Conservation (phyloP, 2,329 filamentous ascomycete species). For the Arthrobotrys musiformis region DNA sequence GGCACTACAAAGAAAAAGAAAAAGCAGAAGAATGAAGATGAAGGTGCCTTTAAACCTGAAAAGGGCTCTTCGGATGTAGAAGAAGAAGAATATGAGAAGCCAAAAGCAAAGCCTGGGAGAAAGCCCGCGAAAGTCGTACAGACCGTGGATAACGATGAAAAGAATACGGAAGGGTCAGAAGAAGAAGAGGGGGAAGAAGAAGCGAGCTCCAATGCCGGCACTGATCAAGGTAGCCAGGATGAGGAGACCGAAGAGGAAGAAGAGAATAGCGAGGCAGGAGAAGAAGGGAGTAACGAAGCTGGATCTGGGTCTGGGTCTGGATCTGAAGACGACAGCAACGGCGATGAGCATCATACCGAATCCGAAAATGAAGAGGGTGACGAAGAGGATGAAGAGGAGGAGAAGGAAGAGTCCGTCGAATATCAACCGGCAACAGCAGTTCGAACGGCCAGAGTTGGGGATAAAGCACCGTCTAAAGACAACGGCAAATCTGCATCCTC, state of each 20-base stretch:
- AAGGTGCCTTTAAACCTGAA: conserved; percentile 17
- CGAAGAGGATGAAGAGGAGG: background rate
- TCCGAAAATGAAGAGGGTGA: background rate
- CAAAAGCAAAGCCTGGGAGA: conserved; percentile 7
- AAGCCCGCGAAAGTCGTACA: background rate
- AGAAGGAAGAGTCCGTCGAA: background rate
- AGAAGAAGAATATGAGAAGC: conserved; percentile 9
- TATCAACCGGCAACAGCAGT: background rate
- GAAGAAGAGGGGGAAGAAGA: background rate
- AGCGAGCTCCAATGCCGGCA: background rate
- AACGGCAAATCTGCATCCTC: background rate
- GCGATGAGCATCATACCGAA: background rate
- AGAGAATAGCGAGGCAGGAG: background rate
- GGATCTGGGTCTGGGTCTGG: background rate
- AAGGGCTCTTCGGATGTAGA: conserved; percentile 1
- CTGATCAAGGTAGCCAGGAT: background rate
- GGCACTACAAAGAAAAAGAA: background rate
- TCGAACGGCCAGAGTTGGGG: background rate
- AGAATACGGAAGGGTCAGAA: background rate
- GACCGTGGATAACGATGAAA: background rate
- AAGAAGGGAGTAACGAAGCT: background rate
- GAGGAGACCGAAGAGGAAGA: background rate
- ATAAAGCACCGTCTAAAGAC: background rate
- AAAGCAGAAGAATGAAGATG: conserved; percentile 12
- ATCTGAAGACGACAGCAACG: background rate